Conservation (phyloP, 139 green algal species). For the Astrephomene gubernaculifera region DNA sequence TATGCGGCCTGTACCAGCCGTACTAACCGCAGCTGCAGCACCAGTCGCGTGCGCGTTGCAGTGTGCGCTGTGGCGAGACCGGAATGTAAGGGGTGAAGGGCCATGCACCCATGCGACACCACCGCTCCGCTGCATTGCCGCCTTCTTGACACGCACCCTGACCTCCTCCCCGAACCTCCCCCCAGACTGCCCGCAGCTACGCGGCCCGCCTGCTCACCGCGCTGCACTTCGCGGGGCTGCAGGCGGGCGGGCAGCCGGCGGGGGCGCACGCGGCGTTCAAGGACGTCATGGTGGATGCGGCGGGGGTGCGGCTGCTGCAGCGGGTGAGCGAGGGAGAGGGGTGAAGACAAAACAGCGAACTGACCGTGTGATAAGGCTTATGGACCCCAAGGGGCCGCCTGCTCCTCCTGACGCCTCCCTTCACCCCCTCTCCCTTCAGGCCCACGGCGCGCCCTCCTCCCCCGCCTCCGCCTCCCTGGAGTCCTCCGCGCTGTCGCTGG, state of each 20-base stretch:
- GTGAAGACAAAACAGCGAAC: too few species aligned
- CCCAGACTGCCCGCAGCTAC: conserved; percentile 37
- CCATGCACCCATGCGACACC: too few species aligned
- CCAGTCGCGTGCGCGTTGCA: too few species aligned
- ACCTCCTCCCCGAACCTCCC: too few species aligned
- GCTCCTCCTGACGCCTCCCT: background rate
- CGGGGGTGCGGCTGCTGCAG: conserved; percentile 55
- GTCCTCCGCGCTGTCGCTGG: background rate
- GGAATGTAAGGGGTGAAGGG: too few species aligned
- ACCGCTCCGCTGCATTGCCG: too few species aligned
- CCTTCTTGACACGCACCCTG: too few species aligned
- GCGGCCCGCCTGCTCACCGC: conserved; percentile 44
- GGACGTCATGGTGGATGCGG: conserved; percentile 70
- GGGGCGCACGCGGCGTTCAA: conserved; percentile 79
- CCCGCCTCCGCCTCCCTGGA: background rate
- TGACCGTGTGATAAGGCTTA: too few species aligned
- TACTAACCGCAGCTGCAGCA: too few species aligned
- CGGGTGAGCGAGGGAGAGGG: background rate
- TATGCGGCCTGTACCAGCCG: too few species aligned
- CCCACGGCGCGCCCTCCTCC: background rate
- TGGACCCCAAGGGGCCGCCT: too few species aligned
- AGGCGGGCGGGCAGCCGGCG: conserved; percentile 59
- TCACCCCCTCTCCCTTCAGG: background rate
- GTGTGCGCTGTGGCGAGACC: too few species aligned
- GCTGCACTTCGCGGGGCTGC: conserved; percentile 58